Base-by-base conservation (phyloP, 1,284 basidiomycete genomes). In the Cutaneotrichosporon mucoides region DNA sequence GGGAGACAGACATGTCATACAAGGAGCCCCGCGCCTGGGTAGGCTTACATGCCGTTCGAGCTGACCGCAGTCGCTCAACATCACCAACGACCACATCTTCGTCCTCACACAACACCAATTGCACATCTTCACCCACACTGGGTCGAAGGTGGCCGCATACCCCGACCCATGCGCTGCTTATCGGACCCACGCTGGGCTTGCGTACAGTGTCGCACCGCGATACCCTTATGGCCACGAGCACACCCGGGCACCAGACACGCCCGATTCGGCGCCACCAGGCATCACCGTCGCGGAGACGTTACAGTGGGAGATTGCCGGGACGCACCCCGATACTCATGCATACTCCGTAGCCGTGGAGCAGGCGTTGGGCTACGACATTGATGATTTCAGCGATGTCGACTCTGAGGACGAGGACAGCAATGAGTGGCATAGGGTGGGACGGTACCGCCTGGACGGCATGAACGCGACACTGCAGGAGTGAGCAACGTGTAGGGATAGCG, bases 51-150 rank as follows among this genome's bases (percentile, higher is more conserved):
- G 3, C 4, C 15, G 1, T 8, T 7, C 10, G 11, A n/a, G 35
- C 63, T 65, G 33, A 63, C 57, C 2, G 8, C 56, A 73, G 73
- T 73, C 73, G 50, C 59, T 76, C 55, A 70, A 73, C 44, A 67
- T 75, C 42, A 73, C 75, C 61, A 70, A 76, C 35, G 64, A 72
- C 10, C 68, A 61, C 55, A 42, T 75, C 33, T 73, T 72, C 58
- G 24, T 75, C 48, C 70, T 69, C 47, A 54, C 58, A 1, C 6
- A 12, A 5, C 11, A 35, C 2, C 59, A 62, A 33, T 24, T 68
- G 16, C 59, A 64, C 53, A 62, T 72, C 33, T 67, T 62, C 49
- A 66, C 65, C 2, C 66, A 70, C 36, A 15, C 24, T 1, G 54
- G 59, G 5, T 34, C 40, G 5, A 57, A 56, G 34, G 6, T 68